Percentiles rank a stretch among this genome's conserved stretches.
Evolutionary conservation across 768 basidiomycete genomes (phyloP).

Genomic region (Saitozyma podzolica): DNA sequence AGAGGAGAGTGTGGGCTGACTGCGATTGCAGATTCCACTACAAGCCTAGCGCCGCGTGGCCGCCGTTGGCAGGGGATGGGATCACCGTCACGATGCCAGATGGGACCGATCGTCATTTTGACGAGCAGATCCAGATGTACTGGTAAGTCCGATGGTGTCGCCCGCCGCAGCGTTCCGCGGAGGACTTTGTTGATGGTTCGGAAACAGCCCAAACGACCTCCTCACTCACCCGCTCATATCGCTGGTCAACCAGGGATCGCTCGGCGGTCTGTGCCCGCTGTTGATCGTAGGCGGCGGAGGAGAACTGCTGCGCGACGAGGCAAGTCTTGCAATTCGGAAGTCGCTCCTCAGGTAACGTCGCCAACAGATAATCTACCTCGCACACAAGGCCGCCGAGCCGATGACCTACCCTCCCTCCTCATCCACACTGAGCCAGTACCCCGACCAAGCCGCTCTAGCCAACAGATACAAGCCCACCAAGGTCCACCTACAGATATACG

Average conservation of each 20-base stretch:
- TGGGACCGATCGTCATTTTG: constrained; percentile 28
- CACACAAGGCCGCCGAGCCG: constrained; percentile 48
- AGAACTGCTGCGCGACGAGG: constrained; percentile 44
- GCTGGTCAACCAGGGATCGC: constrained; percentile 45
- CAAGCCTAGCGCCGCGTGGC: constrained; percentile 43
- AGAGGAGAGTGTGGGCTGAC: neutral
- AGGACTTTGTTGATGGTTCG: neutral
- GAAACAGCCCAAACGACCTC: constrained; percentile 38
- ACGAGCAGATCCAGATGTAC: constrained; percentile 50
- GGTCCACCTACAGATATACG: constrained; percentile 50
- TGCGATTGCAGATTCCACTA: constrained; percentile 40
- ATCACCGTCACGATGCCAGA: constrained; percentile 36
- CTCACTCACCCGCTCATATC: constrained; percentile 50
- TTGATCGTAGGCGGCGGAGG: constrained; percentile 44
- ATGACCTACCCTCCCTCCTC: constrained; percentile 33
- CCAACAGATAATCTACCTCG: constrained; percentile 37
- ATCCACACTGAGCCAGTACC: constrained; percentile 35
- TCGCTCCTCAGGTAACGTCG: neutral
- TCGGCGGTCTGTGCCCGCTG: constrained; percentile 50
- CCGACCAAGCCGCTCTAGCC: constrained; percentile 37
- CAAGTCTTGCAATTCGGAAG: constrained; percentile 6
- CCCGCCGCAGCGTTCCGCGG: neutral
- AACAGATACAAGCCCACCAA: constrained; percentile 47
- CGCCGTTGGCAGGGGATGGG: constrained; percentile 39
- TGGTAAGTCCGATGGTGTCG: constrained; percentile 27